These are phyloP conservation scores for Eucalyptus microcorys DNA, from an alignment of 345 rosid genomes.

Conservation along the genomic window DNA sequence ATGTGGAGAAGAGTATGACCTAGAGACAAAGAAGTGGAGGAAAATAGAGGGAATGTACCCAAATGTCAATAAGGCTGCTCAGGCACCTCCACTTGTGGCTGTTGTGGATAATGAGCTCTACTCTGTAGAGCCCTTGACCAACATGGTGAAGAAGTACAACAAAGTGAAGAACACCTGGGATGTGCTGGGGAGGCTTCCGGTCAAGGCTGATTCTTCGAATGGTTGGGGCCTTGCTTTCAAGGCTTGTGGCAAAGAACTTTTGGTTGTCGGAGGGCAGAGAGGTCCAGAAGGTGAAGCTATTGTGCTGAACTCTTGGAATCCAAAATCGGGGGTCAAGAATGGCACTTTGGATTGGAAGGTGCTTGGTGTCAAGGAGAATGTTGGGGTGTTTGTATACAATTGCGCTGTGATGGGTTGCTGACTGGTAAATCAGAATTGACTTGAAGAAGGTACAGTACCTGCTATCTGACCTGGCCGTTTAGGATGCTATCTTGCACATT, in stretches of 20 bases:
- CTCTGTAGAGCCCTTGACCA: constrained; percentile 55
- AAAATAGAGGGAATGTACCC: constrained; percentile 72
- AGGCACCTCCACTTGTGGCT: constrained; percentile 80
- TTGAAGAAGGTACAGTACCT: constrained; percentile 1
- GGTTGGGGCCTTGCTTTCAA: constrained; percentile 91
- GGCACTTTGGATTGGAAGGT: constrained; percentile 74
- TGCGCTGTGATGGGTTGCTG: constrained; percentile 81
- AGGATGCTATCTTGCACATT: constrained; percentile 15
- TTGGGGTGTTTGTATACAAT: constrained; percentile 75
- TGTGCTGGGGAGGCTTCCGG: constrained; percentile 72
- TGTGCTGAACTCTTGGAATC: constrained; percentile 73
- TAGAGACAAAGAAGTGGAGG: constrained; percentile 55
- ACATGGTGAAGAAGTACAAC: constrained; percentile 70
- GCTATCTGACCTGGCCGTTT: constrained; percentile 11
- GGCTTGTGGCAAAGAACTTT: constrained; percentile 54
- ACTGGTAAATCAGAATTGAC: constrained; percentile 1
- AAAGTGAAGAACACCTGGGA: constrained; percentile 53
- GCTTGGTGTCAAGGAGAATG: constrained; percentile 58
- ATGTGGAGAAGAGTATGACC: constrained; percentile 65
- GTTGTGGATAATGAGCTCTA: constrained; percentile 66
- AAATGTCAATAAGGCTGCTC: constrained; percentile 61
- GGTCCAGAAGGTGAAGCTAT: constrained; percentile 58
- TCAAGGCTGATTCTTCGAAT: constrained; percentile 60
- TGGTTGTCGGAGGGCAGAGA: constrained; percentile 67
- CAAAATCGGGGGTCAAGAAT: constrained; percentile 40